phyloP scores from a whole-genome alignment of 768 basidiomycete species.

The Trametes gibbosa region DNA sequence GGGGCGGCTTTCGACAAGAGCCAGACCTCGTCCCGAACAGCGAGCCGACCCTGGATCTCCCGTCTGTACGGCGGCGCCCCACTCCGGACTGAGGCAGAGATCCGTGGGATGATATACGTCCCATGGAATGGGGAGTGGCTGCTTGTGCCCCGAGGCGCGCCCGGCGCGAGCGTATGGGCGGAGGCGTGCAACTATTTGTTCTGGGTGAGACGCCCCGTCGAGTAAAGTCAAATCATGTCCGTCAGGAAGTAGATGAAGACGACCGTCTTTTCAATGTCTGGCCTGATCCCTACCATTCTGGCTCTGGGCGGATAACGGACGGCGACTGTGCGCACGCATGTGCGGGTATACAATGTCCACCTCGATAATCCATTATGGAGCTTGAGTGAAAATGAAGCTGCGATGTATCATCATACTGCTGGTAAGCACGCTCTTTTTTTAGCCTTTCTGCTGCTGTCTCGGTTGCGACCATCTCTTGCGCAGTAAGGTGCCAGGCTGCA shows the following conservation, averaged over 20 bases:
- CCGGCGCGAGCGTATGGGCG: conserved; percentile 35
- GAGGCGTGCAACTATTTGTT: conserved; percentile 78
- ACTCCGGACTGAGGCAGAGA: conserved; percentile 67
- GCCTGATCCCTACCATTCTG: too few species aligned
- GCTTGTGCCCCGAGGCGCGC: conserved; percentile 55
- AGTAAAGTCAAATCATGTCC: not conserved
- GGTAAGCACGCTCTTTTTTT: not conserved
- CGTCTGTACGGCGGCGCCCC: conserved; percentile 48
- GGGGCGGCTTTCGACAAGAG: not conserved
- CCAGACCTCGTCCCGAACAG: not conserved
- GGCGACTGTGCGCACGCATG: too few species aligned
- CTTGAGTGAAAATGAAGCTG: too few species aligned
- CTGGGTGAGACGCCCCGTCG: conserved; percentile 74
- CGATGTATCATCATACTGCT: not conserved
- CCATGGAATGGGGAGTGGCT: conserved; percentile 70
- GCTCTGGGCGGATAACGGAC: too few species aligned
- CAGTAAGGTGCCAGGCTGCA: not conserved
- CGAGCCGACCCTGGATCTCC: conserved; percentile 55
- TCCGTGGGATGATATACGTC: conserved; percentile 75
- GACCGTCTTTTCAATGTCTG: not conserved
- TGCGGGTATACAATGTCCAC: too few species aligned
- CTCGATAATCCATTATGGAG: too few species aligned
- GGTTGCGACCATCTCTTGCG: not conserved
- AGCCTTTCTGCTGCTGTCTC: not conserved
- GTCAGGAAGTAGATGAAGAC: not conserved